These are phyloP conservation scores for Panaeolus papilionaceus DNA, from an alignment of 768 basidiomycete genomes.

Conservation along the genomic window DNA sequence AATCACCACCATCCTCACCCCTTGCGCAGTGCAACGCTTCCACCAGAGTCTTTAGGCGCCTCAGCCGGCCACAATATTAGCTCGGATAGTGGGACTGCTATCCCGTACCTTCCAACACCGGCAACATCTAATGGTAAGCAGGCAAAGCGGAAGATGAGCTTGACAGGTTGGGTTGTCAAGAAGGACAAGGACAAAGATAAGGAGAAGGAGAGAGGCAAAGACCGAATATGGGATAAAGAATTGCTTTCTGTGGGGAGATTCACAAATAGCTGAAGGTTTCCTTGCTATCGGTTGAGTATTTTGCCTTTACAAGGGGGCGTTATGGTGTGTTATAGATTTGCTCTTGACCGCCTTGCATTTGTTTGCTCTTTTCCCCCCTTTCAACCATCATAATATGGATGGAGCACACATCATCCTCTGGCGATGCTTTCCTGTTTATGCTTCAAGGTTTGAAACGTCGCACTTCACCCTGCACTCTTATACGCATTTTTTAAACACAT, in stretches of 20 bases:
- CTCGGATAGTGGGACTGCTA: background rate
- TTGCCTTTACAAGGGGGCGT: background rate
- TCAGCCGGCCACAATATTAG: conserved; percentile 7
- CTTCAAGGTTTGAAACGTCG: background rate
- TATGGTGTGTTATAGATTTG: background rate
- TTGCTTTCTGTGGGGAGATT: conserved; percentile 1
- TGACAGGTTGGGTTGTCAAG: conserved; percentile 64
- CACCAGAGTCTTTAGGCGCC: conserved; percentile 8
- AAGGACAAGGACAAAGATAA: conserved; percentile 61
- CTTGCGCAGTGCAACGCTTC: conserved; percentile 18
- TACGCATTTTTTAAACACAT: background rate
- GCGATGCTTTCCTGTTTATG: background rate
- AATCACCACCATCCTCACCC: background rate
- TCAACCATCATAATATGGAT: background rate
- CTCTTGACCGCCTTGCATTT: background rate
- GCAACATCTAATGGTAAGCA: conserved; percentile 25
- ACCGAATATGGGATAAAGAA: background rate
- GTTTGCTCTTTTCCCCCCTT: background rate
- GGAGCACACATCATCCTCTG: background rate
- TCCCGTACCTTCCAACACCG: background rate
- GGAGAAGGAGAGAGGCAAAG: conserved; percentile 31
- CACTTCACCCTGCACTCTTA: background rate
- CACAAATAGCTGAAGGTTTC: background rate
- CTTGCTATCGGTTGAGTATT: background rate
- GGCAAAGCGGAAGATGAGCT: conserved; percentile 70